Conservation (phyloP, 176 grass and related monocot genomes). For the Saccharum spontaneum region DNA sequence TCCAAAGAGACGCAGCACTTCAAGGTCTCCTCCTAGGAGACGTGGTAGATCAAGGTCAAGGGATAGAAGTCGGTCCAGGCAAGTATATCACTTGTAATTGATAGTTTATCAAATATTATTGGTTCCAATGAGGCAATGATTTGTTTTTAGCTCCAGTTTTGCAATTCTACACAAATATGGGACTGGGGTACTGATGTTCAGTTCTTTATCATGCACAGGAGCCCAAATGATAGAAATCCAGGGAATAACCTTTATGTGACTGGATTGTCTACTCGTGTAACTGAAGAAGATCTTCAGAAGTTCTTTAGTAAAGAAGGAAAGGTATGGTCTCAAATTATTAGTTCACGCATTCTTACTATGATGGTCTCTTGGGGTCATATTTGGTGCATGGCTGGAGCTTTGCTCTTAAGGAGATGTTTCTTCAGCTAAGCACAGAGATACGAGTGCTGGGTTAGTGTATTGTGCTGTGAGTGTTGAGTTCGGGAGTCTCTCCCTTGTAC, state of each 20-base stretch:
- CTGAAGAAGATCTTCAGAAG: constrained; percentile 68
- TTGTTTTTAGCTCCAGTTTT: background rate
- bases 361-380: background rate
- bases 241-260: constrained; percentile 97
- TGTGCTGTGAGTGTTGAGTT: background rate
- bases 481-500: background rate
- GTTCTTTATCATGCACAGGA: constrained; percentile 43
- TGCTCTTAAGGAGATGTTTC: background rate
- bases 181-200: constrained; percentile 19
- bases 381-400: background rate
- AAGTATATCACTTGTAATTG: constrained; percentile 31
- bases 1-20: constrained; percentile 26
- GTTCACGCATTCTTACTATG: background rate
- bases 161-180: background rate
- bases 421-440: background rate
- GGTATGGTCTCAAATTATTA: constrained; percentile 35
- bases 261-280: constrained; percentile 84
- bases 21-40: constrained; percentile 65
- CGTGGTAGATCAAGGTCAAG: constrained; percentile 62
- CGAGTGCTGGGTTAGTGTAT: background rate
- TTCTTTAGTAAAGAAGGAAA: constrained; percentile 92
- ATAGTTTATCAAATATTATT: constrained; percentile 4
- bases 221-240: constrained; percentile 72
- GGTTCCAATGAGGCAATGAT: background rate
- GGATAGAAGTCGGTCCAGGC: constrained; percentile 84